Conservation (phyloP, 192 early-diverging fungal genomes). For the Coemansia sp. region DNA sequence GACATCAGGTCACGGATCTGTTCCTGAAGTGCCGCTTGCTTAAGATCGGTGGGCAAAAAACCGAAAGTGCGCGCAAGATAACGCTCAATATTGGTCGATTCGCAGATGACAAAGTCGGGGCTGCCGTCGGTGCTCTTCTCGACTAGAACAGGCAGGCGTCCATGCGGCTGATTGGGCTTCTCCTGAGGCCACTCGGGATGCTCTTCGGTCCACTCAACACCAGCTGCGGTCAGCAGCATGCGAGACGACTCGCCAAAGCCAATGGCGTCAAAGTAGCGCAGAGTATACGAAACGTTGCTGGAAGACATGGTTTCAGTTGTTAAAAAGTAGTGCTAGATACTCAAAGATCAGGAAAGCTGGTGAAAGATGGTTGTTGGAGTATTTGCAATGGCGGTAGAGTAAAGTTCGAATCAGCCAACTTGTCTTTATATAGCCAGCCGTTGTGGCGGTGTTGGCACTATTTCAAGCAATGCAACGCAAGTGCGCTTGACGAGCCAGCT, state of each 20-base stretch:
- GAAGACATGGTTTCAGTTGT: not conserved
- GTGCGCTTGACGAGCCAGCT: too few relatives aligned
- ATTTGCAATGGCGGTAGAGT: too few relatives aligned
- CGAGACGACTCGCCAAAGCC: conserved; percentile 24
- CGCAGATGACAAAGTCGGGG: too few relatives aligned
- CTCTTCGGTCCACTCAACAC: conserved; percentile 38
- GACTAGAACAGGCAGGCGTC: conserved; percentile 28
- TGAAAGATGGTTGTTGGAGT: not conserved
- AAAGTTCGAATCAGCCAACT: too few relatives aligned
- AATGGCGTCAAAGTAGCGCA: conserved; percentile 26
- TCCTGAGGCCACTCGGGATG: conserved; percentile 26
- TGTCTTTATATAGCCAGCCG: too few relatives aligned
- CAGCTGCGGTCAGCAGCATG: conserved; percentile 38
- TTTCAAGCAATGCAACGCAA: too few relatives aligned
- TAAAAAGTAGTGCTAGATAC: not conserved
- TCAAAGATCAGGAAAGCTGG: not conserved
- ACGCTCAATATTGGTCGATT: conserved; percentile 44
- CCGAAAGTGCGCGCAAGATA: conserved; percentile 52
- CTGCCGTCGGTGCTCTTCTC: conserved; percentile 20
- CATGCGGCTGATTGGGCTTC: conserved; percentile 31
- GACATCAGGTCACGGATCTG: conserved; percentile 13
- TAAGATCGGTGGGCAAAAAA: conserved; percentile 24
- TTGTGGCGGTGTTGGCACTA: too few relatives aligned
- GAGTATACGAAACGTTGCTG: conserved; percentile 12
- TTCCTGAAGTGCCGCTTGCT: conserved; percentile 31